Percentiles rank a stretch among this genome's conserved stretches.
Evolutionary conservation across 768 basidiomycete species (phyloP).

Genomic region (Mycena floridula): DNA sequence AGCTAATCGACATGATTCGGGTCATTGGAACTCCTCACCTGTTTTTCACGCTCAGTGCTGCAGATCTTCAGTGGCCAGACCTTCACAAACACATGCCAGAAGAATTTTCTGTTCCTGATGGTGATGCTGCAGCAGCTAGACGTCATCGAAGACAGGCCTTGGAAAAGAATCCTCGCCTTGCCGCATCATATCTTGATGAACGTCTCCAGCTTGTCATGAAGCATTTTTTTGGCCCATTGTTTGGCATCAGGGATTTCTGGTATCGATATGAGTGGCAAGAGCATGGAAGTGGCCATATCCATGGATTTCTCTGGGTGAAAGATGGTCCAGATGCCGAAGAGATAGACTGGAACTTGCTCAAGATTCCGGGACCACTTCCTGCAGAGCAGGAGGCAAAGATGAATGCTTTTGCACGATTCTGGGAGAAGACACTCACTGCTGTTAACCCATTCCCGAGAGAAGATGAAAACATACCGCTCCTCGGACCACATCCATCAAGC

Average conservation of each 20-base stretch:
- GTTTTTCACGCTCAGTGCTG: background rate
- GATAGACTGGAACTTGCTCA: background rate
- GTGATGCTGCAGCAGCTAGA: background rate
- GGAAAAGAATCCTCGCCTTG: background rate
- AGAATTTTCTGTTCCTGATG: background rate
- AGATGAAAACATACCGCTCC: background rate
- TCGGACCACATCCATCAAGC: background rate
- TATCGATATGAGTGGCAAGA: constrained; percentile 1
- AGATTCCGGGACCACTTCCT: background rate
- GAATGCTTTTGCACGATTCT: background rate
- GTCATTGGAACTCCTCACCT: background rate
- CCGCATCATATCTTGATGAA: background rate
- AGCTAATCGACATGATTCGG: background rate
- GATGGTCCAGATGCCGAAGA: background rate
- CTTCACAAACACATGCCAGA: background rate
- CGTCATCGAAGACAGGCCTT: background rate
- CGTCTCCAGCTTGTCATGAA: background rate
- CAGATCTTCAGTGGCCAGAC: background rate
- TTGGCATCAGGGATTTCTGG: background rate
- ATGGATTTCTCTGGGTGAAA: background rate
- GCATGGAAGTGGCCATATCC: background rate
- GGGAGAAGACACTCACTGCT: background rate
- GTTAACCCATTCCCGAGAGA: background rate
- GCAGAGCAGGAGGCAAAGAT: background rate
- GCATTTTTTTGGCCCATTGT: background rate